Evolutionary conservation across 495 filamentous ascomycete genomes (phyloP), one percentile per base, ranked within the genome.

Genomic region (Hamigera avellanea): DNA sequence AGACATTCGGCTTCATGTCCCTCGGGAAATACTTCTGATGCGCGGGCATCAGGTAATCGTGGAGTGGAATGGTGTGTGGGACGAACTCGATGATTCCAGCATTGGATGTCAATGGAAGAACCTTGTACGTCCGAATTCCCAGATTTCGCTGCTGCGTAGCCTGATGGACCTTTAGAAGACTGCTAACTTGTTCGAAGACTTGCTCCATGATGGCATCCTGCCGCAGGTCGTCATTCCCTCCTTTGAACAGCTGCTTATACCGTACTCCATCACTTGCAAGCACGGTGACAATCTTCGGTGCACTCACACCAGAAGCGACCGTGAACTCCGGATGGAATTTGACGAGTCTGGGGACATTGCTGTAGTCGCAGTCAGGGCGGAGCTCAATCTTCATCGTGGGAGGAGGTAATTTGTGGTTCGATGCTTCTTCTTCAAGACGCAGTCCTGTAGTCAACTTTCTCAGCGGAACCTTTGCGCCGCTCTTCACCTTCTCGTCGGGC

Each of bases 171-270:
- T 82, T 81, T 16, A 99, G 69, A 4, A 96, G 77, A 37, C 81
- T 80, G 49, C 82, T 93, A 19, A 95, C 91, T 70, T 94, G 84
- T 33, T 84, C 85, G 59, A 96, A 99, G 19, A 99, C 91, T 61
- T 99, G 91, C 55, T 96, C 93, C 93, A 99, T 99, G 62, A 99
- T 99, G 13, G 91, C 86, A 50, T 99, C 91, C 62, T 99, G 91
- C n/a, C 91, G 81, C 9, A 99, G 71, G 49, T 98, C 91, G 54
- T 96, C 88, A 43, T 84, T 87, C 18, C 88, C 86, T 48, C 83
- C 82, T 62, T 99, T 99, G 52, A 91, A 80, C 78, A 96, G 66
- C 54, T 94, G 85, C 59, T 86, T 94, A 57, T 81, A 95, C 15
- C 67, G 71, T 19, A 67, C 50, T 7, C 91, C 91, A 59, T 95